phyloP scores from a whole-genome alignment of 1,284 basidiomycete genomes.

The Ceratobasidium papillatum region DNA sequence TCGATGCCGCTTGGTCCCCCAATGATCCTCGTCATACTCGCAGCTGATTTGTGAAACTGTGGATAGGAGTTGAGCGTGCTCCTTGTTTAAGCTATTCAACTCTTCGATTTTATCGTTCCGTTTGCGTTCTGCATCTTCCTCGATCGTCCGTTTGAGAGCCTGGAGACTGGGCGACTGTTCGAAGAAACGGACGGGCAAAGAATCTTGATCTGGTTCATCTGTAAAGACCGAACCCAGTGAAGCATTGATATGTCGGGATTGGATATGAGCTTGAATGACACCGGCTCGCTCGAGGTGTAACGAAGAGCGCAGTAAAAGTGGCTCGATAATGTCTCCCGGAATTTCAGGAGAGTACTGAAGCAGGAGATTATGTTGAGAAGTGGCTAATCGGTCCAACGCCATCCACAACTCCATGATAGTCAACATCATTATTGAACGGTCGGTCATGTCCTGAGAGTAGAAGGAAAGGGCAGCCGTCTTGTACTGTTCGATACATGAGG shows the following conservation, averaged over 20 bases:
- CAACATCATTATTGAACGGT: conserved; percentile 43
- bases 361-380: conserved; percentile 37
- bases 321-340: conserved; percentile 13
- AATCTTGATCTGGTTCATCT: conserved; percentile 34
- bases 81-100: conserved; percentile 45
- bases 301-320: conserved; percentile 12
- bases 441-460: conserved; percentile 5
- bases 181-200: conserved; percentile 53
- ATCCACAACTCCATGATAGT: conserved; percentile 43
- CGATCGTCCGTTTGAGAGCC: conserved; percentile 50
- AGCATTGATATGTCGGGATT: conserved; percentile 46
- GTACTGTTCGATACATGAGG: conserved; percentile 23
- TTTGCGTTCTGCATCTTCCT: conserved; percentile 45
- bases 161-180: conserved; percentile 44
- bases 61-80: conserved; percentile 38
- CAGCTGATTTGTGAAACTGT: neutral
- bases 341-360: conserved; percentile 42
- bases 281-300: conserved; percentile 49
- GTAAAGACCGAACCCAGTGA: conserved; percentile 47
- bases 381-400: conserved; percentile 40
- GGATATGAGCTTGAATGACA: conserved; percentile 50
- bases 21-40: neutral
- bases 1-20: neutral
- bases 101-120: conserved; percentile 47
- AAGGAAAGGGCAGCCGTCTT: neutral